Evolutionary conservation across 2,329 filamentous ascomycete genomes (phyloP).

Genomic region (Colletotrichum costaricense): DNA sequence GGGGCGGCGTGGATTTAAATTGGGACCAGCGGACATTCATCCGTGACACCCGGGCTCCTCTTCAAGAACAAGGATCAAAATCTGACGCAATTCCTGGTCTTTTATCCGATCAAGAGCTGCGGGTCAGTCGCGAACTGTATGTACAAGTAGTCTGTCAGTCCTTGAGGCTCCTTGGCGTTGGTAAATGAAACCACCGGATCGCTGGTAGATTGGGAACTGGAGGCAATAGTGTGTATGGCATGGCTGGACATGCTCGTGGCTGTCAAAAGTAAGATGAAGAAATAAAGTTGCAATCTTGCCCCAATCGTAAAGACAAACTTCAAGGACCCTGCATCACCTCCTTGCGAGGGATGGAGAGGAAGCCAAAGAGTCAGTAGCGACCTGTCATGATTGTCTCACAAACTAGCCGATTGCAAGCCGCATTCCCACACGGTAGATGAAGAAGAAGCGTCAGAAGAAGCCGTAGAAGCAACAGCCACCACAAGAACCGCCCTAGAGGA

Average conservation of each 20-base stretch:
- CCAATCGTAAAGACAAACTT: background rate
- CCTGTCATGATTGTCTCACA: background rate
- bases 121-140: background rate
- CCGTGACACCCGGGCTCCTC: constrained; percentile 11
- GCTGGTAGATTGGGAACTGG: background rate
- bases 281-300: background rate
- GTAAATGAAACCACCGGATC: constrained; percentile 10
- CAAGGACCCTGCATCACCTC: background rate
- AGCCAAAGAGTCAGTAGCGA: background rate
- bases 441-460: background rate
- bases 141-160: background rate
- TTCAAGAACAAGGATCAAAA: background rate
- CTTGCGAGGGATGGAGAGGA: too few species aligned
- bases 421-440: background rate
- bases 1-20: constrained; percentile 1
- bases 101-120: constrained; percentile 15
- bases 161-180: background rate
- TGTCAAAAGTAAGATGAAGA: background rate
- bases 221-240: background rate
- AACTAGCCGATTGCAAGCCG: background rate
- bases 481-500: background rate
- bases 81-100: constrained; percentile 17
- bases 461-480: background rate
- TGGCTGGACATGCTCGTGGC: background rate
- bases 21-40: constrained; percentile 15